A percentile compares a stretch with the other conserved stretches of the same genome.
phyloP scores from a whole-genome alignment of 768 basidiomycete genomes.

The Podaxis sp. region DNA sequence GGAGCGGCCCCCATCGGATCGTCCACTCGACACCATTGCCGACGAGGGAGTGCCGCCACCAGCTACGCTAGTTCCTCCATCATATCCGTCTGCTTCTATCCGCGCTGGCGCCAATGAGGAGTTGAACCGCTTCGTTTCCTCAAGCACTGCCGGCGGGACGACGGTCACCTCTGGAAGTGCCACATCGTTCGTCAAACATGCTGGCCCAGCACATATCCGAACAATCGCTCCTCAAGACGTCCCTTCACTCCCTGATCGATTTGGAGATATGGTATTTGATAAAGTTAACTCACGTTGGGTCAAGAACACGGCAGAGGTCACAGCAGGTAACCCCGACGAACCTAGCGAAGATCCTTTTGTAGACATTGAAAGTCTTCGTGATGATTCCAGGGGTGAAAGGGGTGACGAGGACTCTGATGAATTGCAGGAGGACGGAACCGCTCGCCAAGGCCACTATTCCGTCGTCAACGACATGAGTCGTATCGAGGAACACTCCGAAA shows the following conservation, averaged over 20 bases:
- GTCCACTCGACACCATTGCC: constrained; percentile 17
- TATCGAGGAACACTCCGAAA: constrained; percentile 47
- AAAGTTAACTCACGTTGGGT: constrained; percentile 84
- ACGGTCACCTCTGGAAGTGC: constrained; percentile 71
- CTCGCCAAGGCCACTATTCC: constrained; percentile 9
- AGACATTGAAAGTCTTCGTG: constrained; percentile 84
- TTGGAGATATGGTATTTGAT: constrained; percentile 90
- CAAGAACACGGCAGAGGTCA: constrained; percentile 45
- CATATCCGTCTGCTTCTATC: constrained; percentile 52
- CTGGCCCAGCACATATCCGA: constrained; percentile 74
- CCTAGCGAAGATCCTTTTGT: constrained; percentile 88
- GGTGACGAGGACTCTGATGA: constrained; percentile 17
- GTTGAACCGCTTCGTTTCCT: constrained; percentile 86
- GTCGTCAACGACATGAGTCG: constrained; percentile 38
- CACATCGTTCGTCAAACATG: constrained; percentile 82
- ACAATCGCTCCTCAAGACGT: constrained; percentile 82
- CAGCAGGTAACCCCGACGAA: constrained; percentile 29
- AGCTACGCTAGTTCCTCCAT: constrained; percentile 31
- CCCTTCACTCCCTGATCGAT: constrained; percentile 67
- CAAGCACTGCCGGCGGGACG: constrained; percentile 79
- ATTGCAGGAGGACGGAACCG: constrained; percentile 13
- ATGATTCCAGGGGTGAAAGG: constrained; percentile 46
- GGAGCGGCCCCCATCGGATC: constrained; percentile 19
- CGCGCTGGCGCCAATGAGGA: constrained; percentile 62
- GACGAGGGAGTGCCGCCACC: constrained; percentile 18